phyloP scores from a whole-genome alignment of 1,139 yeast species.

The Yamadazyma triangularis region DNA sequence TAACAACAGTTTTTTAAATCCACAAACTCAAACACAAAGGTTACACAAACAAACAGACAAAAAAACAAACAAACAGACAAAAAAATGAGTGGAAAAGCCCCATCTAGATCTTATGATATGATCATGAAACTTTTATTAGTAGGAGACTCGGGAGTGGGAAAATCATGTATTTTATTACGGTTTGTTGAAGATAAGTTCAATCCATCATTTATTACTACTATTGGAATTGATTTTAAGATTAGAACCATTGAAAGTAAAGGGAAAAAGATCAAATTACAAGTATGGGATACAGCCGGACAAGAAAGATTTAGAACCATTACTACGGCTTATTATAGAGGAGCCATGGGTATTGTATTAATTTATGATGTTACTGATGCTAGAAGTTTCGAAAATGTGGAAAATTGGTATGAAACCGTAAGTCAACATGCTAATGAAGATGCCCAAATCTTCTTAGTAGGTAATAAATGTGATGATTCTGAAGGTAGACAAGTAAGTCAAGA shows the following conservation, averaged over 20 bases:
- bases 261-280: slow-evolving; percentile 87
- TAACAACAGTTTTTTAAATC: too few species aligned
- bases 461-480: slow-evolving; percentile 87
- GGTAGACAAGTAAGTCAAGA: slow-evolving; percentile 73
- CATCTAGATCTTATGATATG: slow-evolving; percentile 84
- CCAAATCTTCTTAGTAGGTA: slow-evolving; percentile 88
- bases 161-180: slow-evolving; percentile 88
- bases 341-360: slow-evolving; percentile 94
- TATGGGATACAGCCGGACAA: slow-evolving; percentile 99
- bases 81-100: slow-evolving; percentile 53
- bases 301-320: slow-evolving; percentile 97
- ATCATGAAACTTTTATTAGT: slow-evolving; percentile 90
- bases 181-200: slow-evolving; percentile 97
- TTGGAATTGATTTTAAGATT: slow-evolving; percentile 96
- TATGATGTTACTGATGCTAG: slow-evolving; percentile 96
- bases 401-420: slow-evolving; percentile 92
- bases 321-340: slow-evolving; percentile 97
- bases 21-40: too few species aligned
- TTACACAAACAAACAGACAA: too few species aligned
- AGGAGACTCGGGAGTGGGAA: slow-evolving; percentile 98
- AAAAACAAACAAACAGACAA: background rate
- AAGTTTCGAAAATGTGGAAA: slow-evolving; percentile 79
- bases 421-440: slow-evolving; percentile 97
- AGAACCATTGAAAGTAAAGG: slow-evolving; percentile 94
- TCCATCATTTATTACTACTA: slow-evolving; percentile 93